phyloP scores from a whole-genome alignment of 768 basidiomycete species.

The Suillus variegatus region DNA sequence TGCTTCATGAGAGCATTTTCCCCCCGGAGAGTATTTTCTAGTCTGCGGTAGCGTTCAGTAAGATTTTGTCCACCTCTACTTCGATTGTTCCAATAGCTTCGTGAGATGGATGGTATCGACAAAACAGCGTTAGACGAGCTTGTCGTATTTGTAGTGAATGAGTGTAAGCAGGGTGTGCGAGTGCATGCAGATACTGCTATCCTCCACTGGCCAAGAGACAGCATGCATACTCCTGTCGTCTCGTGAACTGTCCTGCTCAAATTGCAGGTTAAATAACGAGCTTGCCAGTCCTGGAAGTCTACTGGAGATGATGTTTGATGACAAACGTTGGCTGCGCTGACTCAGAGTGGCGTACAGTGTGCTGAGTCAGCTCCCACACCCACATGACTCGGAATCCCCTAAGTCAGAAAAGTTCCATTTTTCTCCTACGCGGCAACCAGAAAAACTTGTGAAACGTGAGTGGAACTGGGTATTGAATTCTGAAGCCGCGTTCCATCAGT shows the following conservation, averaged over 20 bases:
- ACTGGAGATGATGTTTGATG: not conserved
- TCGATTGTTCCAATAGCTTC: not conserved
- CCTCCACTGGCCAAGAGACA: conserved; percentile 8
- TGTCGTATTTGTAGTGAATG: conserved; percentile 5
- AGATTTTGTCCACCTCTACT: conserved; percentile 58
- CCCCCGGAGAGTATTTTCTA: conserved; percentile 54
- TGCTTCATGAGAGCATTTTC: conserved; percentile 40
- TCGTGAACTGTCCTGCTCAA: not conserved
- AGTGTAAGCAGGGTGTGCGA: conserved; percentile 9
- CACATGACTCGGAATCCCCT: too few relatives aligned
- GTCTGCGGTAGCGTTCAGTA: conserved; percentile 51
- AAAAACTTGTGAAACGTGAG: not conserved
- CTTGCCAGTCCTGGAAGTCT: not conserved
- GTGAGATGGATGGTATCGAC: not conserved
- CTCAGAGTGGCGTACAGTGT: not conserved
- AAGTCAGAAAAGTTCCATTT: not conserved
- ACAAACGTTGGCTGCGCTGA: not conserved
- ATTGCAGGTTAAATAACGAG: not conserved
- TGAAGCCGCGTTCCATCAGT: not conserved
- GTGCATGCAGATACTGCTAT: conserved; percentile 7
- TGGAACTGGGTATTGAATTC: not conserved
- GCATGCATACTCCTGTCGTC: conserved; percentile 21
- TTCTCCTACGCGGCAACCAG: not conserved
- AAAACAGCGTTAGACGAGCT: not conserved
- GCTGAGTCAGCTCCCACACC: not conserved